A percentile compares a stretch with the other conserved stretches of the same genome.
Evolutionary conservation across 768 basidiomycete genomes (phyloP).

Genomic region (Boletus barrowsii): DNA sequence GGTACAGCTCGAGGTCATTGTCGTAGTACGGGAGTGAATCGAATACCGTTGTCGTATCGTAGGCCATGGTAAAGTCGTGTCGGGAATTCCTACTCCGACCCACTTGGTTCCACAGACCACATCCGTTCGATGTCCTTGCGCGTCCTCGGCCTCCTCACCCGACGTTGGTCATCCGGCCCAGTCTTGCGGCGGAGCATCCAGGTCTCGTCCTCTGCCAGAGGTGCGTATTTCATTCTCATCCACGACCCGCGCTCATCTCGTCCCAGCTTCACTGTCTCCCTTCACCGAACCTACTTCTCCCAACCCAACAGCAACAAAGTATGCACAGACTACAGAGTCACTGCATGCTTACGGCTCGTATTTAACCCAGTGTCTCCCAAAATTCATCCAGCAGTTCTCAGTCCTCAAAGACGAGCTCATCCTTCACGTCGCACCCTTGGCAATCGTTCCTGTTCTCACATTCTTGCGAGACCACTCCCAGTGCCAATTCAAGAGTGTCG

Average conservation of each 20-base stretch:
- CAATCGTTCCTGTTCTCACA: conserved; percentile 77
- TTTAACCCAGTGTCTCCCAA: conserved; percentile 88
- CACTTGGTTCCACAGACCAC: neutral
- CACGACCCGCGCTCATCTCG: conserved; percentile 8
- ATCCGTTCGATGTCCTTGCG: conserved; percentile 40
- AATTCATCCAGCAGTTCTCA: conserved; percentile 97
- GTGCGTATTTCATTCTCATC: conserved; percentile 27
- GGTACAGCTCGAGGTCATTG: conserved; percentile 80
- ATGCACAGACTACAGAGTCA: conserved; percentile 69
- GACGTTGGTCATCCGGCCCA: conserved; percentile 27
- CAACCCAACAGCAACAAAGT: conserved; percentile 74
- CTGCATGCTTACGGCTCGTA: conserved; percentile 94
- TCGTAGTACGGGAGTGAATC: conserved; percentile 95
- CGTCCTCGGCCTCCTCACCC: conserved; percentile 41
- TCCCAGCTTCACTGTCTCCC: conserved; percentile 64
- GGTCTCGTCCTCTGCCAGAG: conserved; percentile 46
- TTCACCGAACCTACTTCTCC: conserved; percentile 88
- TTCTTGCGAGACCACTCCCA: conserved; percentile 95
- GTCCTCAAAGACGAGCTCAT: conserved; percentile 95
- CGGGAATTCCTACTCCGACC: conserved; percentile 30
- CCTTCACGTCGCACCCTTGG: conserved; percentile 81
- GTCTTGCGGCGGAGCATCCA: conserved; percentile 43
- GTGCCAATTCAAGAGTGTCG: conserved; percentile 87
- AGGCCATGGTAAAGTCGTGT: conserved; percentile 25
- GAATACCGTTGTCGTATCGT: conserved; percentile 40